Percentiles rank a stretch among this genome's conserved stretches.
Conservation (phyloP, 2,329 filamentous ascomycete species). For the Aspergillus proliferans region DNA sequence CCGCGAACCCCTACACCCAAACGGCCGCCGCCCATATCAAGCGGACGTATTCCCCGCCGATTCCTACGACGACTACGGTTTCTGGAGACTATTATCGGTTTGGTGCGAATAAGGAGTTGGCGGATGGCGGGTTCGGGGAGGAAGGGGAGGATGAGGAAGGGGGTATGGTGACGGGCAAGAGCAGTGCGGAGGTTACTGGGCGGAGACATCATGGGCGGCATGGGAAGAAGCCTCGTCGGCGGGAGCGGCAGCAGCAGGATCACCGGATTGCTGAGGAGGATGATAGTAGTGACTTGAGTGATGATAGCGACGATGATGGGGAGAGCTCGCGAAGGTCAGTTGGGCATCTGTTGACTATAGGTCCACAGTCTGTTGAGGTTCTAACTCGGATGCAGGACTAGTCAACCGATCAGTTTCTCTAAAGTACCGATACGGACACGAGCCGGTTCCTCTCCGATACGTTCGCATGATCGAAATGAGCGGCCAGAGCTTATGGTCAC, state of each 20-base stretch:
- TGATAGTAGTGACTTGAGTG: conserved; percentile 60
- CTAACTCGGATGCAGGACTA: conserved; percentile 47
- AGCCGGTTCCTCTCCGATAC: conserved; percentile 80
- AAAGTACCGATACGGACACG: conserved; percentile 88
- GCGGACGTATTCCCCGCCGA: conserved; percentile 61
- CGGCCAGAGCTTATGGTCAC: conserved; percentile 47
- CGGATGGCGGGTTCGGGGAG: conserved; percentile 28
- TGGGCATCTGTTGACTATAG: too few relatives aligned
- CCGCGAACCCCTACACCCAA: conserved; percentile 27
- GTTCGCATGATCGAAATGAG: conserved; percentile 44
- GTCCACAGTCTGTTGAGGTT: too few relatives aligned
- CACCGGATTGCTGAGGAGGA: conserved; percentile 56
- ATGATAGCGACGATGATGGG: conserved; percentile 60
- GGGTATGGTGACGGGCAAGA: conserved; percentile 57
- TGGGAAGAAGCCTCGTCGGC: conserved; percentile 26
- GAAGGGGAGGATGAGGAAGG: conserved; percentile 57
- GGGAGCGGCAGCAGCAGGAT: conserved; percentile 40
- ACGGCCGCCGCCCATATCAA: conserved; percentile 51
- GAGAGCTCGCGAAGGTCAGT: conserved; percentile 37
- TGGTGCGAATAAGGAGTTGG: conserved; percentile 25
- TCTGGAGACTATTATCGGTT: conserved; percentile 59
- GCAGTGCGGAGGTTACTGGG: conserved; percentile 51
- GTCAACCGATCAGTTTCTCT: conserved; percentile 88
- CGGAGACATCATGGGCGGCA: conserved; percentile 31
- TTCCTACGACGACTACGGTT: conserved; percentile 53